Base-by-base conservation (phyloP, 495 filamentous ascomycete species). In the Rostrohypoxylon terebratum region DNA sequence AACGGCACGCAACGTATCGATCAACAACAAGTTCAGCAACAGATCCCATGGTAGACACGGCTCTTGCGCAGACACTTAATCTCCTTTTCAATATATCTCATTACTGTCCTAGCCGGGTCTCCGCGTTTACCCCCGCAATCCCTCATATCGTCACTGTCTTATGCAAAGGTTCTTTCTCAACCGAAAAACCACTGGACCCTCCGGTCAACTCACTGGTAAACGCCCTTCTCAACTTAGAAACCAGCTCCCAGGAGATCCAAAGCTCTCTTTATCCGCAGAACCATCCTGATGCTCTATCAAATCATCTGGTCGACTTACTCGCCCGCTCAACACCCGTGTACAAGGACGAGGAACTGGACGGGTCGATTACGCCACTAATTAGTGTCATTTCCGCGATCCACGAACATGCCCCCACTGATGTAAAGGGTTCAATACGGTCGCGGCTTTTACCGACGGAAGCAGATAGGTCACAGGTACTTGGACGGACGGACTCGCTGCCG, bases 21-120 rank as follows among this genome's bases (percentile, higher is more conserved):
- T 63, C 71, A 21, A 69, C 74, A 10, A 65, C 70, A 71, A 79
- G 66, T 40, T 63, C 71, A 31, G 77, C 78, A 33, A 74, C 83
- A 4, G 78, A 89, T 28, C 86, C 90, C 2, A 92, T 94, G 84
- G 90, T 91, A 63, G 87, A 90, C 68, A 87, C 95, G 85, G 94
- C 94, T 7, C 83, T 99, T 4, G 86, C 83, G 0, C 96, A 99
- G 75, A 93, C 90, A 1, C 81, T 96, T 11, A 97, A 98, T 75
- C 83, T 99, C 47, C 80, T 97, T 6, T 99, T 96, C 82, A 98
- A 97, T 78, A 81, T 97, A 42, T 90, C 89, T 4, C 89, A 93
- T 75, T 88, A 90, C 70, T 90, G 88, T 73, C 87, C 90, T 0
- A 82, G 89, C 58, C 82, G 90, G 11, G 75, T 83, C 21, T 77